Percentiles rank a stretch among this genome's conserved stretches.
Evolutionary conservation across 208 protist species (phyloP).

Genomic region (Leishmania martiniquensis): DNA sequence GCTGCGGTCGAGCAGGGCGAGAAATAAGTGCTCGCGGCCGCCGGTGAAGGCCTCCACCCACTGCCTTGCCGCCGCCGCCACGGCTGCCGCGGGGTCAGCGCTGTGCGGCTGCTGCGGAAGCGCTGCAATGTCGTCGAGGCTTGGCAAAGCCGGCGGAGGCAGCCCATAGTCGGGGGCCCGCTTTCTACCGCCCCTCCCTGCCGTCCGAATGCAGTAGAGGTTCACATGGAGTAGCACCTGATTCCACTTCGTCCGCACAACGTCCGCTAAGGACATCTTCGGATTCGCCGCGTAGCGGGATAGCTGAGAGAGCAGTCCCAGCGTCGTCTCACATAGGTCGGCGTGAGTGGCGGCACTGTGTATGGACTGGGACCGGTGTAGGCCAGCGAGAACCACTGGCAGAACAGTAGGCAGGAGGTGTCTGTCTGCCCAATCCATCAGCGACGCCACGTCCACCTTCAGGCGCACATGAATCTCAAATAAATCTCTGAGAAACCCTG

Average conservation of each 20-base stretch:
- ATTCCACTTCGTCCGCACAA: constrained; percentile 35
- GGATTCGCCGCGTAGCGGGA: constrained; percentile 39
- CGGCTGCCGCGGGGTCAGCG: constrained; percentile 15
- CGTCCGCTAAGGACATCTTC: constrained; percentile 20
- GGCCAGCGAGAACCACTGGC: constrained; percentile 34
- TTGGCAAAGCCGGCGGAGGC: constrained; percentile 29
- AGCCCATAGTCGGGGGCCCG: constrained; percentile 22
- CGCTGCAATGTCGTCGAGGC: constrained; percentile 19
- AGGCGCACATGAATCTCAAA: constrained; percentile 46
- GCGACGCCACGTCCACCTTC: constrained; percentile 21
- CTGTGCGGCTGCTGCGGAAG: not conserved
- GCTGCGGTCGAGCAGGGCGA: constrained; percentile 54
- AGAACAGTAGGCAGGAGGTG: constrained; percentile 41
- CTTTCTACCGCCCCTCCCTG: constrained; percentile 27
- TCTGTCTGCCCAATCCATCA: constrained; percentile 42
- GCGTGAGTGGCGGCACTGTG: constrained; percentile 59
- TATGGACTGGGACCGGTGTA: constrained; percentile 34
- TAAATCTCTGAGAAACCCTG: constrained; percentile 54
- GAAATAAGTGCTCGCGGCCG: constrained; percentile 25
- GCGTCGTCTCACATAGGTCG: constrained; percentile 55
- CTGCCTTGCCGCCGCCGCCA: constrained; percentile 22
- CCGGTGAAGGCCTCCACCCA: constrained; percentile 12
- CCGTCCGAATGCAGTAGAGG: constrained; percentile 57
- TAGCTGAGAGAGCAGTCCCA: constrained; percentile 55
- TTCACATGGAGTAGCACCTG: constrained; percentile 45